Conservation (phyloP, 164 flowering plant genomes). For the Taxillus chinensis region DNA sequence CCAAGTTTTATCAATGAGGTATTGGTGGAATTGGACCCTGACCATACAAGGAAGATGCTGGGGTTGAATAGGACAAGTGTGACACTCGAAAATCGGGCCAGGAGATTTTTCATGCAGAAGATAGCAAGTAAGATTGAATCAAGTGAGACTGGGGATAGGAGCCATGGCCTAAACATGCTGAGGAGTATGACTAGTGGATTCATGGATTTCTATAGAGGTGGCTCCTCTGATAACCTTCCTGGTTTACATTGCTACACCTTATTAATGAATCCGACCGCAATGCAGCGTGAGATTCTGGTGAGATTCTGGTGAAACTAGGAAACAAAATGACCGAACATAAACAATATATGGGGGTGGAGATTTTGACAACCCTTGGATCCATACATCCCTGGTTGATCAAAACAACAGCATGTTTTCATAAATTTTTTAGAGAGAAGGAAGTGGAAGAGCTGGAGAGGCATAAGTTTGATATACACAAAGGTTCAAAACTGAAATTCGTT, state of each 20-base stretch:
- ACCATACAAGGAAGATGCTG: conserved; percentile 27
- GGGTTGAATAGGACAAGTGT: conserved; percentile 14
- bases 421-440: conserved; percentile 35
- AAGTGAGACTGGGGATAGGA: conserved; percentile 30
- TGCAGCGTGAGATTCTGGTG: conserved; percentile 46
- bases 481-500: conserved; percentile 77
- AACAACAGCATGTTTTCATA: conserved; percentile 38
- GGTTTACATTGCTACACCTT: conserved; percentile 76
- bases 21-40: conserved; percentile 44
- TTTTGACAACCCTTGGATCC: conserved; percentile 63
- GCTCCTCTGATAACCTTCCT: conserved; percentile 49
- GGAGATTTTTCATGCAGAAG: conserved; percentile 57
- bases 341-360: conserved; percentile 66
- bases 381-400: conserved; percentile 81
- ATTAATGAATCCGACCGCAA: conserved; percentile 57
- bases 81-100: conserved; percentile 48
- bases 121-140: conserved; percentile 60
- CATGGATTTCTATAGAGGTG: conserved; percentile 73
- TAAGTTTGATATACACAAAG: conserved; percentile 38
- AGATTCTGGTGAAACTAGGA: conserved; percentile 41
- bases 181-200: conserved; percentile 58
- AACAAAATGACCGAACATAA: conserved; percentile 22
- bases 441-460: conserved; percentile 33
- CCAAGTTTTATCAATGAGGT: conserved; percentile 72
- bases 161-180: conserved; percentile 47